phyloP scores from a whole-genome alignment of 805 yeast species.

The Maudiozyma barnettii region DNA sequence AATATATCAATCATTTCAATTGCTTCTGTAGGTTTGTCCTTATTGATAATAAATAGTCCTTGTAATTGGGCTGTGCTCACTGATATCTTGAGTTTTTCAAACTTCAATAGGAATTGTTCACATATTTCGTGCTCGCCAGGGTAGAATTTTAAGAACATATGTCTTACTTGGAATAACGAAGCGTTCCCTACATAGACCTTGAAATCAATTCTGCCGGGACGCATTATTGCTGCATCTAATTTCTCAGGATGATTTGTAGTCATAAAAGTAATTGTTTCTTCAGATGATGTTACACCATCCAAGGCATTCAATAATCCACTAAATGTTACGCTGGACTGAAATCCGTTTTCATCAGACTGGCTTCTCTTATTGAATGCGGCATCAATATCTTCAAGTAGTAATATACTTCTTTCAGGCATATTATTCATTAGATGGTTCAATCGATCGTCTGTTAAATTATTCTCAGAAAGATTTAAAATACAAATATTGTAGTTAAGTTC shows the following conservation, averaged over 20 bases:
- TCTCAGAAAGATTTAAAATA: slow-evolving; percentile 81
- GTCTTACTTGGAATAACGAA: slow-evolving; percentile 62
- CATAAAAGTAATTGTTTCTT: slow-evolving; percentile 94
- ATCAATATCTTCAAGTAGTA: slow-evolving; percentile 86
- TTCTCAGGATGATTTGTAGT: slow-evolving; percentile 96
- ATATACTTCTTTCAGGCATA: slow-evolving; percentile 79
- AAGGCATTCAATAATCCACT: slow-evolving; percentile 88
- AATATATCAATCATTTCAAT: slow-evolving; percentile 45
- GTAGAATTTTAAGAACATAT: slow-evolving; percentile 86
- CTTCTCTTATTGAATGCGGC: slow-evolving; percentile 85
- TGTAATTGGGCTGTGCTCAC: slow-evolving; percentile 86
- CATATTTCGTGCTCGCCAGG: slow-evolving; percentile 51
- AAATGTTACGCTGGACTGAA: slow-evolving; percentile 82
- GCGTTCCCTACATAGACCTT: slow-evolving; percentile 82
- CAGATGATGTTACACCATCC: slow-evolving; percentile 97
- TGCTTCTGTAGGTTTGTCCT: slow-evolving; percentile 71
- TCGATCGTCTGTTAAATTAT: slow-evolving; percentile 87
- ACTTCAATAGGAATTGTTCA: slow-evolving; percentile 24
- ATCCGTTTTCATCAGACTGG: slow-evolving; percentile 70
- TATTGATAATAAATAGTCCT: slow-evolving; percentile 89
- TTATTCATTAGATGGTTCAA: slow-evolving; percentile 93
- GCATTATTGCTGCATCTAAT: slow-evolving; percentile 81
- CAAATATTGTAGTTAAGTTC: slow-evolving; percentile 93
- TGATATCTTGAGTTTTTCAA: slow-evolving; percentile 20
- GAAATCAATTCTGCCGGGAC: slow-evolving; percentile 92